Evolutionary conservation across 2,329 filamentous ascomycete species (phyloP).

Genomic region (Fusarium sp.): DNA sequence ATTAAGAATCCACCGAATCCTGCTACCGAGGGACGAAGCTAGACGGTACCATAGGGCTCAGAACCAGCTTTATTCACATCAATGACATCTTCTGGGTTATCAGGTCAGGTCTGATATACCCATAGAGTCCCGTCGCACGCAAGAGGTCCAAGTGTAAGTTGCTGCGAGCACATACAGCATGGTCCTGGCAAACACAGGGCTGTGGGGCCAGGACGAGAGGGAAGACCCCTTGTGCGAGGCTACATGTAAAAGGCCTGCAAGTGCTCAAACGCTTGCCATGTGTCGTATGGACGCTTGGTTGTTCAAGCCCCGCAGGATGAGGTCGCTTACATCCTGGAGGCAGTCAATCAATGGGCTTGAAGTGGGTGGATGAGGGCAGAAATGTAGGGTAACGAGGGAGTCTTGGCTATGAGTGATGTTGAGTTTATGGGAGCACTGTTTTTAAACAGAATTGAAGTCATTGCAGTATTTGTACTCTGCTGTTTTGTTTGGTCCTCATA

Average conservation of each 20-base stretch:
- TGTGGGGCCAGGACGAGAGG: constrained; percentile 9
- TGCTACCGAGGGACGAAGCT: background rate
- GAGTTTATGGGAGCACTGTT: background rate
- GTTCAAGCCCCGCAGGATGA: constrained; percentile 21
- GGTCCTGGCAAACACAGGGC: constrained; percentile 16
- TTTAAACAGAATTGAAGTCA: background rate
- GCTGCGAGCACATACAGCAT: background rate
- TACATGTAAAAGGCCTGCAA: constrained; percentile 24
- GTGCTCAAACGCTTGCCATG: constrained; percentile 27
- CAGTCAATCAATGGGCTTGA: constrained; percentile 2
- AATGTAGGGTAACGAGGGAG: background rate
- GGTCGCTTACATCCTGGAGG: constrained; percentile 6
- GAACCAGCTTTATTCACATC: background rate
- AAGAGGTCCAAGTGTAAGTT: constrained; percentile 1
- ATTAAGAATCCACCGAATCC: constrained; percentile 4
- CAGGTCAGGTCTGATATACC: constrained; percentile 8
- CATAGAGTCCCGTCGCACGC: background rate
- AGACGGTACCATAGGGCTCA: background rate
- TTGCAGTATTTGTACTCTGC: background rate
- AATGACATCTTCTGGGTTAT: constrained; percentile 17
- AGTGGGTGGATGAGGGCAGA: constrained; percentile 1
- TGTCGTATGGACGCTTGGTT: constrained; percentile 29
- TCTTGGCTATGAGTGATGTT: background rate
- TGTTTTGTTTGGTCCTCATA: background rate
- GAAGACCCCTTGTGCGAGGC: constrained; percentile 29